A percentile compares a stretch with the other conserved stretches of the same genome.
These are phyloP conservation scores for Eucalyptus pauciflora DNA, from an alignment of 345 rosid species.

Conservation along the genomic window DNA sequence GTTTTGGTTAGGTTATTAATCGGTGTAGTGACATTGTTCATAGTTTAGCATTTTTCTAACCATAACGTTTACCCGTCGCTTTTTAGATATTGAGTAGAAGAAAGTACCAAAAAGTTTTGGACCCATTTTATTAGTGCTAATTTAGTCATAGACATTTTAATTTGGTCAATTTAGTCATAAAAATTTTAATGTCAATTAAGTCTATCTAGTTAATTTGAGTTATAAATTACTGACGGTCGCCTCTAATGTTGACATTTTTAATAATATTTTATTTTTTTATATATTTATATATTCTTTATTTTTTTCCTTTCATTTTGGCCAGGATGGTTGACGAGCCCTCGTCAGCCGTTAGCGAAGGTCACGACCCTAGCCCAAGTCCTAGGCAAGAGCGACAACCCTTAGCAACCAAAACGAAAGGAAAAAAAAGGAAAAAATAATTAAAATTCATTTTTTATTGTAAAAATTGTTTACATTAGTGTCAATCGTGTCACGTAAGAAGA, in stretches of 20 bases:
- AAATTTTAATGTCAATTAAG: too few relatives aligned
- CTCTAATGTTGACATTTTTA: too few relatives aligned
- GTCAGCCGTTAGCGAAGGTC: fast-evolving
- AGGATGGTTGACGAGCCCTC: fast-evolving
- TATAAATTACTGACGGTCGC: fast-evolving
- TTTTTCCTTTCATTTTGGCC: neutral
- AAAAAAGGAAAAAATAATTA: fast-evolving
- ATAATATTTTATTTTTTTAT: too few relatives aligned
- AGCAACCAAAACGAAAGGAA: neutral
- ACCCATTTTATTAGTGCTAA: neutral
- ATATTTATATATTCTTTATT: too few relatives aligned
- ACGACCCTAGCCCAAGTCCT: too few relatives aligned
- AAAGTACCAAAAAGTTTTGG: neutral
- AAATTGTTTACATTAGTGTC: too few relatives aligned
- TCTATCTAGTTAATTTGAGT: too few relatives aligned
- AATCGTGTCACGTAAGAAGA: fast-evolving
- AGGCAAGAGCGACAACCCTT: too few relatives aligned
- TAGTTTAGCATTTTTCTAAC: neutral
- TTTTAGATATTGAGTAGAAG: neutral
- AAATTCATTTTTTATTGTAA: too few relatives aligned
- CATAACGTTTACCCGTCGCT: neutral
- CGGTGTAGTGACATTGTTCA: neutral
- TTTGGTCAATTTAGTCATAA: fast-evolving
- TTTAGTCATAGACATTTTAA: too few relatives aligned
- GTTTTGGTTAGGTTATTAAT: neutral